Percentiles rank a stretch among this genome's conserved stretches.
Conservation (phyloP, 768 basidiomycete genomes). For the Serendipita vermifera region DNA sequence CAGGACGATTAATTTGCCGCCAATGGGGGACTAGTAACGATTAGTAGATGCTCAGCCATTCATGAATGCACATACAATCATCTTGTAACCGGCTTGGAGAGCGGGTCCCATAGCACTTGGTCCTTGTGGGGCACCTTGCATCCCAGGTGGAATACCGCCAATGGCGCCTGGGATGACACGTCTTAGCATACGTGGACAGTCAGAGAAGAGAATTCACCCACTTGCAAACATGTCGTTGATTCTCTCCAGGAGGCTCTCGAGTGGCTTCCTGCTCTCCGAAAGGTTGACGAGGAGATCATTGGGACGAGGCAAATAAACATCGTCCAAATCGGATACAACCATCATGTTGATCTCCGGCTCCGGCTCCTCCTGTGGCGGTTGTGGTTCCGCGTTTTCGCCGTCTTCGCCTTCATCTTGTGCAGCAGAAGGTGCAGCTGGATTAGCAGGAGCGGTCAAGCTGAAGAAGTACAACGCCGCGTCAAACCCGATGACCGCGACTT, state of each 20-base stretch:
- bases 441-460: slow-evolving; percentile 48
- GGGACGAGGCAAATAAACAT: slow-evolving; percentile 95
- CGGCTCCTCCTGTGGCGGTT: neutral
- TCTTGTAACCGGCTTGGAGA: slow-evolving; percentile 87
- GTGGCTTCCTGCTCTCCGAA: slow-evolving; percentile 60
- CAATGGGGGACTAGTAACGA: slow-evolving; percentile 59
- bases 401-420: neutral
- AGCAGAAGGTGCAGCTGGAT: neutral
- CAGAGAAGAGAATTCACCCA: neutral
- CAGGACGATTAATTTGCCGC: slow-evolving; percentile 84
- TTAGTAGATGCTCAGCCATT: neutral
- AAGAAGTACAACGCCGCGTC: slow-evolving; percentile 94
- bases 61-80: slow-evolving; percentile 48
- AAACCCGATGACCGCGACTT: slow-evolving; percentile 83
- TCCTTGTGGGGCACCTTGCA: neutral
- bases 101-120: slow-evolving; percentile 93
- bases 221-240: slow-evolving; percentile 80
- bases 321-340: slow-evolving; percentile 92
- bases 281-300: slow-evolving; percentile 93
- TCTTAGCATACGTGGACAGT: neutral
- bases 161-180: neutral
- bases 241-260: slow-evolving; percentile 70
- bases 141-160: neutral
- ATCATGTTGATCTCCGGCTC: slow-evolving; percentile 73
- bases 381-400: neutral